Evolutionary conservation across 306 rosid species (phyloP).

Genomic region (Quercus cerris): DNA sequence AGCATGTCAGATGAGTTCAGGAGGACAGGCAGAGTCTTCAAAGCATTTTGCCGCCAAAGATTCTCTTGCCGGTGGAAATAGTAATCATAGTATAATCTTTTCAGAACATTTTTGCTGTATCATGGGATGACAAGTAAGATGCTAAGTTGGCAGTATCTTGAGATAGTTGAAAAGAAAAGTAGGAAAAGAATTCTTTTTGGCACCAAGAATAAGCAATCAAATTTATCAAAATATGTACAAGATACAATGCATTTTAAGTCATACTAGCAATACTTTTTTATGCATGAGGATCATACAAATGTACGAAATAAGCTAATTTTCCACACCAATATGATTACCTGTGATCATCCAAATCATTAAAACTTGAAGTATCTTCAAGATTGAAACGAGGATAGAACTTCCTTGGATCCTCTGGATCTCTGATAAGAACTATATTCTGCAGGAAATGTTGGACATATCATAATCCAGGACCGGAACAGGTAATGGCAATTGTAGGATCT

Average conservation of each 20-base stretch:
- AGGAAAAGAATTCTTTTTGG: slow-evolving; percentile 3
- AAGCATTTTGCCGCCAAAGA: slow-evolving; percentile 93
- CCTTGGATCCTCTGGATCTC: slow-evolving; percentile 77
- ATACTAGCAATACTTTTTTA: background rate
- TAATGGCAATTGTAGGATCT: background rate
- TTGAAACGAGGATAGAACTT: slow-evolving; percentile 94
- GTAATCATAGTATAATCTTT: slow-evolving; percentile 79
- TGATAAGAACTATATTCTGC: slow-evolving; percentile 87
- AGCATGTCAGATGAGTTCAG: slow-evolving; percentile 88
- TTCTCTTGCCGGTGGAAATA: slow-evolving; percentile 94
- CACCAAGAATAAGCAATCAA: slow-evolving; percentile 3
- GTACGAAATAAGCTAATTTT: background rate
- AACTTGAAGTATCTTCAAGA: slow-evolving; percentile 85
- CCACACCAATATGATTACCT: slow-evolving; percentile 46
- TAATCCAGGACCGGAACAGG: slow-evolving; percentile 14
- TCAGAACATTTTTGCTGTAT: slow-evolving; percentile 78
- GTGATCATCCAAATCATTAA: slow-evolving; percentile 80
- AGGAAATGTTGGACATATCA: slow-evolving; percentile 27
- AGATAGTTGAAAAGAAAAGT: slow-evolving; percentile 6
- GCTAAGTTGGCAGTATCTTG: slow-evolving; percentile 19
- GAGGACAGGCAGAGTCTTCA: slow-evolving; percentile 91
- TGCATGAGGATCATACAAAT: background rate
- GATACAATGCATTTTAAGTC: background rate
- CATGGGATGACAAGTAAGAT: slow-evolving; percentile 16
- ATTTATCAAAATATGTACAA: background rate